These are phyloP conservation scores for Sugiyamaella sp. DNA, from an alignment of 1,139 yeast genomes.

Conservation along the genomic window DNA sequence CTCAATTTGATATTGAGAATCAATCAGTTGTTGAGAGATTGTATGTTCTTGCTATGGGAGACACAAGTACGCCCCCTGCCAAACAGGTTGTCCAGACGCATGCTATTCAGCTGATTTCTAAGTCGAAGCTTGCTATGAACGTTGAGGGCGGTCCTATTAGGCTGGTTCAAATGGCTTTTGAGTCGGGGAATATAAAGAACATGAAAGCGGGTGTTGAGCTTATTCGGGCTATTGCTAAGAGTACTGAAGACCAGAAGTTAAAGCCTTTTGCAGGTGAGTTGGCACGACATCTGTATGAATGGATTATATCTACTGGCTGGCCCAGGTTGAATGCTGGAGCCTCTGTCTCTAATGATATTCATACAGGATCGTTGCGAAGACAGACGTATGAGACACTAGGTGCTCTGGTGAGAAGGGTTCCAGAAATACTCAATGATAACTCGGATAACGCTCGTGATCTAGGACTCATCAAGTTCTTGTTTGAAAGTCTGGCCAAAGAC, in stretches of 20 bases:
- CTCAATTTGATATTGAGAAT: conserved; percentile 55
- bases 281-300: conserved; percentile 28
- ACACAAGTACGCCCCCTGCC: conserved; percentile 50
- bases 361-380: conserved; percentile 51
- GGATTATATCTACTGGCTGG: conserved; percentile 43
- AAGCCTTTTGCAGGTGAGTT: conserved; percentile 30
- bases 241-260: conserved; percentile 29
- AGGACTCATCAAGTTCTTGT: conserved; percentile 62
- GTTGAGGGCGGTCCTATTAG: conserved; percentile 29
- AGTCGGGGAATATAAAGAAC: conserved; percentile 52
- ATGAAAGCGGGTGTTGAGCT: conserved; percentile 60
- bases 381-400: conserved; percentile 81
- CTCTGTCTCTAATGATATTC: conserved; percentile 36
- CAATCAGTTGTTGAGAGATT: conserved; percentile 49
- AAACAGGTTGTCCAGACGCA: conserved; percentile 59
- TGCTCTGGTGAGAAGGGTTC: conserved; percentile 56
- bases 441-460: conserved; percentile 44
- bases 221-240: conserved; percentile 55
- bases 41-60: conserved; percentile 47
- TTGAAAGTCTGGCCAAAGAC: conserved; percentile 73
- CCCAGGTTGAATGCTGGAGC: conserved; percentile 31
- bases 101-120: conserved; percentile 55
- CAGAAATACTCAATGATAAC: conserved; percentile 45
- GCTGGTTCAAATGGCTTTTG: conserved; percentile 59
- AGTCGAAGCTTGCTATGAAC: conserved; percentile 55